These are phyloP conservation scores for Pisolithus microcarpus DNA, from an alignment of 768 basidiomycete species.

Conservation along the genomic window DNA sequence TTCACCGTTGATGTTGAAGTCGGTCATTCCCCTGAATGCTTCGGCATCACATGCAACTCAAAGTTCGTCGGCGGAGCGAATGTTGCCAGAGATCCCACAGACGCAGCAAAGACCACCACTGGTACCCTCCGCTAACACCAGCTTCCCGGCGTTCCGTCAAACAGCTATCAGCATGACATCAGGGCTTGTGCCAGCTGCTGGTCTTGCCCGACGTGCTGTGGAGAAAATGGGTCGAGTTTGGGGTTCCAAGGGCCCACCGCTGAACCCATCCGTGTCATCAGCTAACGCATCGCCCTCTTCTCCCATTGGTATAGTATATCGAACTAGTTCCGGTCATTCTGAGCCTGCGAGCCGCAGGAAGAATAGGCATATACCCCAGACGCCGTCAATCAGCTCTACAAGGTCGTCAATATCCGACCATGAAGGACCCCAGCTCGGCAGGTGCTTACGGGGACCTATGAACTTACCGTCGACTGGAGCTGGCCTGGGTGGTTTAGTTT, in stretches of 20 bases:
- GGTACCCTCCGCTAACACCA: conserved; percentile 6
- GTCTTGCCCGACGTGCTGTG: conserved; percentile 68
- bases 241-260: conserved; percentile 36
- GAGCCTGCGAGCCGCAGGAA: conserved; percentile 22
- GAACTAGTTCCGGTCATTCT: conserved; percentile 36
- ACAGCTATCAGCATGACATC: conserved; percentile 70
- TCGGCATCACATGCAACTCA: conserved; percentile 13
- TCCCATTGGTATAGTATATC: conserved; percentile 27
- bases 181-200: conserved; percentile 63
- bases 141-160: conserved; percentile 40
- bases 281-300: conserved; percentile 34
- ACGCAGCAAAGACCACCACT: conserved; percentile 7
- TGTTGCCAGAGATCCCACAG: conserved; percentile 25
- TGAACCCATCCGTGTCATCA: conserved; percentile 40
- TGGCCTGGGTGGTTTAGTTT: conserved; percentile 50
- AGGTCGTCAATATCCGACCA: conserved; percentile 41
- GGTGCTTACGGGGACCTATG: conserved; percentile 48
- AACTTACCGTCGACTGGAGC: conserved; percentile 28
- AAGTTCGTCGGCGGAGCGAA: conserved; percentile 29
- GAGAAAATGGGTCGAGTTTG: conserved; percentile 68
- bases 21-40: too few species aligned
- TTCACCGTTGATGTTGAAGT: conserved; percentile 7
- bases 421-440: conserved; percentile 51
- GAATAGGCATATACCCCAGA: conserved; percentile 51
- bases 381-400: conserved; percentile 51